Percentiles rank a stretch among this genome's conserved stretches.
Evolutionary conservation across 2,329 filamentous ascomycete genomes (phyloP).

Genomic region (Meredithiella fracta): DNA sequence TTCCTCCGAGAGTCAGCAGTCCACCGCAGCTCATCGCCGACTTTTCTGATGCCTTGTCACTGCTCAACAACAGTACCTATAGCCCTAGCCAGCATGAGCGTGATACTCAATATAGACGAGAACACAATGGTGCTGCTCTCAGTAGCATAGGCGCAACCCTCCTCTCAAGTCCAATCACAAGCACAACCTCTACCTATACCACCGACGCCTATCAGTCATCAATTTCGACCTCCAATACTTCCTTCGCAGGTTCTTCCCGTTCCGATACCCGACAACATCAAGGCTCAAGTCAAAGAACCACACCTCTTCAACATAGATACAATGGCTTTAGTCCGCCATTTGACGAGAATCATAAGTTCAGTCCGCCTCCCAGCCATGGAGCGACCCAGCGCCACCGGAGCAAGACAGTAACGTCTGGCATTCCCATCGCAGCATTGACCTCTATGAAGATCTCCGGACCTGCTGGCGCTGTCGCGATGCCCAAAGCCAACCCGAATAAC

Average conservation of each 20-base stretch:
- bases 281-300: background rate
- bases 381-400: conserved; percentile 9
- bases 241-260: background rate
- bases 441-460: background rate
- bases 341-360: background rate
- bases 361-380: conserved; percentile 8
- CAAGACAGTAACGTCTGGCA: background rate
- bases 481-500: conserved; percentile 4
- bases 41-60: conserved; percentile 8
- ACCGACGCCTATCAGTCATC: too few relatives aligned
- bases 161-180: background rate
- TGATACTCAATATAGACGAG: background rate
- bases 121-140: background rate
- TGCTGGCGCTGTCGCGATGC: background rate
- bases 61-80: background rate
- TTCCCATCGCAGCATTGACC: background rate
- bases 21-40: conserved; percentile 7
- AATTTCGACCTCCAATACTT: too few relatives aligned
- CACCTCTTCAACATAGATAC: background rate
- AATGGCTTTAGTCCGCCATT: background rate
- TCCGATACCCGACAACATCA: background rate
- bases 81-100: background rate
- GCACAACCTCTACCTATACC: too few relatives aligned
- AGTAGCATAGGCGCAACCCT: background rate
- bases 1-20: conserved; percentile 6